Conservation (phyloP, 2,329 filamentous ascomycete species). For the Akanthomyces dipterigenus region DNA sequence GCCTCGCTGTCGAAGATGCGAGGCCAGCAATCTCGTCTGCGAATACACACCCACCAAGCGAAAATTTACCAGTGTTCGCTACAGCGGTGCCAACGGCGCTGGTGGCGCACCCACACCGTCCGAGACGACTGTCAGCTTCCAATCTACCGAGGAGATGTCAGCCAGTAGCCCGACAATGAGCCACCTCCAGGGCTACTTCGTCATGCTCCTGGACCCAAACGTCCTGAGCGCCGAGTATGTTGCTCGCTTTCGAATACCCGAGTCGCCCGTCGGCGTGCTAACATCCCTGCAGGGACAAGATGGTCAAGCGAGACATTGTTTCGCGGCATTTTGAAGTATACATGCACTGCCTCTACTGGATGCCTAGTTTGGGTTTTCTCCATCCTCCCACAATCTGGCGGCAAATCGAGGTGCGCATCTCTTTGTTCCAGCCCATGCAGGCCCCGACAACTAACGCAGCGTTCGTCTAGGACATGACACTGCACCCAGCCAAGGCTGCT, state of each 20-base stretch:
- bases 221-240: constrained; percentile 25
- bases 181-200: constrained; percentile 13
- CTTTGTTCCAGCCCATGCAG: not conserved
- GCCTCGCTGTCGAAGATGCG: constrained; percentile 33
- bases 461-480: constrained; percentile 22
- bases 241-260: not conserved
- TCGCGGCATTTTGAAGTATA: constrained; percentile 32
- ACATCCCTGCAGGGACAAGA: constrained; percentile 21
- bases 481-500: constrained; percentile 29
- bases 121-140: not conserved
- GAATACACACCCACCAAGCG: constrained; percentile 34
- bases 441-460: not conserved
- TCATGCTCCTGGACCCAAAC: constrained; percentile 20
- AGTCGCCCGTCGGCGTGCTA: not conserved
- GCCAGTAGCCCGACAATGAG: constrained; percentile 16
- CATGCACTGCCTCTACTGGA: constrained; percentile 31
- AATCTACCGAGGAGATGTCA: constrained; percentile 4
- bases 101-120: not conserved
- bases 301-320: constrained; percentile 29
- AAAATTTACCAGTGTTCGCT: constrained; percentile 29
- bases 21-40: constrained; percentile 27
- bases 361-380: constrained; percentile 33
- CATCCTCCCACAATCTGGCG: constrained; percentile 28
- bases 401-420: constrained; percentile 27
- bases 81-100: constrained; percentile 15